Evolutionary conservation across 2,329 filamentous ascomycete genomes (phyloP).

Genomic region (Akanthomyces muscarius): DNA sequence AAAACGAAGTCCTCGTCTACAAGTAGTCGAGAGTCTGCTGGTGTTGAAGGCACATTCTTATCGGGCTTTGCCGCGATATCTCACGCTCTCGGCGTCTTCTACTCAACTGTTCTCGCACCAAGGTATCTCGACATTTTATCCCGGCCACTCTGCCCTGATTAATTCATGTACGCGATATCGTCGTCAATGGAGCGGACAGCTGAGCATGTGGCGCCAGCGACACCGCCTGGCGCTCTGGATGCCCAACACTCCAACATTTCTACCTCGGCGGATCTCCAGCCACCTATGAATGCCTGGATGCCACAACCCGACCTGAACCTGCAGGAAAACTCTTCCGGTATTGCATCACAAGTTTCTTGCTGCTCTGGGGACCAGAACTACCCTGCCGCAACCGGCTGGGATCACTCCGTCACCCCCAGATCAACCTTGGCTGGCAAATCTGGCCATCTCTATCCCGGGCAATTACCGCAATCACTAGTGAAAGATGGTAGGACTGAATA

Average conservation of each 20-base stretch:
- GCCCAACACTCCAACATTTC: constrained; percentile 13
- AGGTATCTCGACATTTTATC: neutral
- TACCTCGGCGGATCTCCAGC: constrained; percentile 6
- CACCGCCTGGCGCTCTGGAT: constrained; percentile 1
- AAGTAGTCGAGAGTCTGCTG: neutral
- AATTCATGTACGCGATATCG: neutral
- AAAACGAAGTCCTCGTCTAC: neutral
- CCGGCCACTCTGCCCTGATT: neutral
- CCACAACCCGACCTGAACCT: neutral
- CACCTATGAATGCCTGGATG: constrained; percentile 12
- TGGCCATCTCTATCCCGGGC: constrained; percentile 4
- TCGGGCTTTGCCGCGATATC: neutral
- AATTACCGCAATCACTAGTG: constrained; percentile 5
- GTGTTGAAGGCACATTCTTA: neutral
- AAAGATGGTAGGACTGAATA: constrained; percentile 12
- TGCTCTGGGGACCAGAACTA: neutral
- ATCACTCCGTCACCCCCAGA: constrained; percentile 7
- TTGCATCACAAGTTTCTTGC: neutral
- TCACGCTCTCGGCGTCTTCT: neutral
- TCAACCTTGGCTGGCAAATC: constrained; percentile 4
- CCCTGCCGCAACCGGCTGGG: neutral
- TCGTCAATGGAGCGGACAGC: constrained; percentile 12
- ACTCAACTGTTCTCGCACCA: neutral
- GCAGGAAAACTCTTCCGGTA: neutral
- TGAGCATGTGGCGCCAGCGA: constrained; percentile 1